Conservation (phyloP, 2,329 filamentous ascomycete genomes). For the Penicillium sp. region DNA sequence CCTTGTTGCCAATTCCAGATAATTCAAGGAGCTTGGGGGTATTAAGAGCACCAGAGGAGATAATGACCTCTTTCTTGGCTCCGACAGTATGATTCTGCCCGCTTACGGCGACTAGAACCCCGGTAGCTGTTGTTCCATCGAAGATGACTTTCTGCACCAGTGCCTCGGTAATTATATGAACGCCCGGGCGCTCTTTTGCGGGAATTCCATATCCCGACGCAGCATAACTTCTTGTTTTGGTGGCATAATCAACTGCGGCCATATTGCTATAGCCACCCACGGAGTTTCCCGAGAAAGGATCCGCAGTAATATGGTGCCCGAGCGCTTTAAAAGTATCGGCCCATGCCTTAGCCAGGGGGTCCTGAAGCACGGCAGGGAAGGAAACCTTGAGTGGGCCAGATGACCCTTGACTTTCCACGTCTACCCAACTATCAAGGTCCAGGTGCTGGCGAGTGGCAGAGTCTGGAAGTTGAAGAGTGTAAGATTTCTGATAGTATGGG, state of each 20-base stretch:
- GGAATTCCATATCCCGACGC: neutral
- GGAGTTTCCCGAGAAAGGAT: constrained; percentile 8
- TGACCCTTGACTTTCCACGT: neutral
- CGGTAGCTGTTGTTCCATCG: neutral
- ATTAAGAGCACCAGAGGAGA: constrained; percentile 1
- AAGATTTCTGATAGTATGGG: neutral
- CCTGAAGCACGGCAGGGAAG: constrained; percentile 1
- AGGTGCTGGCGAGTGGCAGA: constrained; percentile 4
- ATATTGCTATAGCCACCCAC: constrained; percentile 38
- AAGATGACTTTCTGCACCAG: neutral
- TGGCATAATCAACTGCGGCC: constrained; percentile 23
- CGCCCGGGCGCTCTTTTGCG: neutral
- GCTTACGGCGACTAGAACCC: neutral
- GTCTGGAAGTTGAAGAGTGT: constrained; percentile 27
- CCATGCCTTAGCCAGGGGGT: constrained; percentile 10
- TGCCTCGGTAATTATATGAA: neutral
- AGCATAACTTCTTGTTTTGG: constrained; percentile 6
- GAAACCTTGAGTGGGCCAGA: constrained; percentile 3
- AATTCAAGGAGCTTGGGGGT: constrained; percentile 7
- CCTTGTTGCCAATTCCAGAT: neutral
- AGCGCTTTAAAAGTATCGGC: constrained; percentile 8
- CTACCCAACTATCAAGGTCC: constrained; percentile 1
- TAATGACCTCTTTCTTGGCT: neutral
- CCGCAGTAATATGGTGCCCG: constrained; percentile 1
- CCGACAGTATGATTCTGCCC: neutral